phyloP scores from a whole-genome alignment of 441 rosid genomes.

The Manihot esculenta region DNA sequence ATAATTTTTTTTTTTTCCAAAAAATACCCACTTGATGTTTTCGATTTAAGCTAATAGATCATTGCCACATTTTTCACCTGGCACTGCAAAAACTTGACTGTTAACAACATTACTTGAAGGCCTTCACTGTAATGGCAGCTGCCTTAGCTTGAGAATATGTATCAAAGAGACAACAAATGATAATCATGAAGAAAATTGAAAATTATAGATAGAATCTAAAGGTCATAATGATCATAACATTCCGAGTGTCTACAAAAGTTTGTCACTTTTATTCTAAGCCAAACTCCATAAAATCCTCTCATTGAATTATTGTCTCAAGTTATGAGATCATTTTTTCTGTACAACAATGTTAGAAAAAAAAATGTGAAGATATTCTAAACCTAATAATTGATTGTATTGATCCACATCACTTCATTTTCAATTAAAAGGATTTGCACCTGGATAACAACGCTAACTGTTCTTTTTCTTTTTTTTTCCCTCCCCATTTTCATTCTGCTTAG shows the following conservation, averaged over 20 bases:
- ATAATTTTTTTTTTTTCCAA: too few relatives aligned
- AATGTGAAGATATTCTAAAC: background rate
- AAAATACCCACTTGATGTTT: background rate
- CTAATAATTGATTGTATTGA: background rate
- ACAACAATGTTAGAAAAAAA: background rate
- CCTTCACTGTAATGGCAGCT: too few relatives aligned
- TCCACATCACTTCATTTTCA: background rate
- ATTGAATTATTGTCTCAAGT: conserved; percentile 5
- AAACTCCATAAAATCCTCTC: background rate
- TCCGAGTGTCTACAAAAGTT: background rate
- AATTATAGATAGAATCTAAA: background rate
- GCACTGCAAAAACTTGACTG: background rate
- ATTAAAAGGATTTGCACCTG: background rate
- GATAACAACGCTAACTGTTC: too few relatives aligned
- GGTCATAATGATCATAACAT: background rate
- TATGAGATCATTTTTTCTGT: background rate
- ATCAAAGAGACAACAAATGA: too few relatives aligned
- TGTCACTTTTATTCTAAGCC: conserved; percentile 13
- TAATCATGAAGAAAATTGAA: background rate
- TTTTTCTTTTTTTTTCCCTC: too few relatives aligned
- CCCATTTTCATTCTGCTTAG: too few relatives aligned
- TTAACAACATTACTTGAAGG: background rate
- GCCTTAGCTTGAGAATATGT: too few relatives aligned
- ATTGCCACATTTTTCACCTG: conserved; percentile 6
- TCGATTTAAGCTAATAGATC: background rate